phyloP scores from a whole-genome alignment of 2,329 filamentous ascomycete genomes.

The Nectriaceae sp. region DNA sequence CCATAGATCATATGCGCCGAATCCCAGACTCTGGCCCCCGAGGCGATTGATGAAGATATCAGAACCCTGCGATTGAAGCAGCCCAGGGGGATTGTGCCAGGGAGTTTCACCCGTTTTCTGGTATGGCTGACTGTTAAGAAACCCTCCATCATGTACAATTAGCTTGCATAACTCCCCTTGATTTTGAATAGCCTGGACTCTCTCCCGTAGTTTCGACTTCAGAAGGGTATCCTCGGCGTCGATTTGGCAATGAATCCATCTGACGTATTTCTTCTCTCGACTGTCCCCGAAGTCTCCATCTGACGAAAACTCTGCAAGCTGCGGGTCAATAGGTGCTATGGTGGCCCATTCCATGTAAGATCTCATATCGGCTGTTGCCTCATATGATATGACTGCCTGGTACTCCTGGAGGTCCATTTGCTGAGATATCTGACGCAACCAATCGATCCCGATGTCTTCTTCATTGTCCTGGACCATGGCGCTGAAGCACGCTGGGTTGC shows the following conservation, averaged over 20 bases:
- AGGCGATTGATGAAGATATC: not conserved
- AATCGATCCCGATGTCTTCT: conserved; percentile 2
- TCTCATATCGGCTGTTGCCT: not conserved
- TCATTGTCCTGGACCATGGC: conserved; percentile 2
- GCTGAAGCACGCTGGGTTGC: conserved; percentile 1
- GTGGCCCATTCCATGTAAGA: conserved; percentile 5
- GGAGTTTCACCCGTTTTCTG: not conserved
- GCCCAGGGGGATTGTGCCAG: not conserved
- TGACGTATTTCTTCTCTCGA: not conserved
- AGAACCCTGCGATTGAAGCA: not conserved
- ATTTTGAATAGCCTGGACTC: not conserved
- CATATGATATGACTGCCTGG: conserved; percentile 4
- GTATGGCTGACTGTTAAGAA: no score
- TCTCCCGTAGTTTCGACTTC: not conserved
- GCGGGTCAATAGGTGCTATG: not conserved
- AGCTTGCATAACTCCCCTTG: not conserved
- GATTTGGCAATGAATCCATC: conserved; percentile 1
- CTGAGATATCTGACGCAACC: conserved; percentile 1
- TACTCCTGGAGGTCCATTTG: not conserved
- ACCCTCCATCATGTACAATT: not conserved
- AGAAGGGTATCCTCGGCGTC: not conserved
- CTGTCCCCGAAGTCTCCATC: not conserved
- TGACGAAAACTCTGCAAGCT: not conserved
- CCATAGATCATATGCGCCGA: not conserved
- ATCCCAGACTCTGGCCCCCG: not conserved